Base-by-base conservation (phyloP, 1,139 yeast genomes). In the Saccharomyces hybrid region DNA sequence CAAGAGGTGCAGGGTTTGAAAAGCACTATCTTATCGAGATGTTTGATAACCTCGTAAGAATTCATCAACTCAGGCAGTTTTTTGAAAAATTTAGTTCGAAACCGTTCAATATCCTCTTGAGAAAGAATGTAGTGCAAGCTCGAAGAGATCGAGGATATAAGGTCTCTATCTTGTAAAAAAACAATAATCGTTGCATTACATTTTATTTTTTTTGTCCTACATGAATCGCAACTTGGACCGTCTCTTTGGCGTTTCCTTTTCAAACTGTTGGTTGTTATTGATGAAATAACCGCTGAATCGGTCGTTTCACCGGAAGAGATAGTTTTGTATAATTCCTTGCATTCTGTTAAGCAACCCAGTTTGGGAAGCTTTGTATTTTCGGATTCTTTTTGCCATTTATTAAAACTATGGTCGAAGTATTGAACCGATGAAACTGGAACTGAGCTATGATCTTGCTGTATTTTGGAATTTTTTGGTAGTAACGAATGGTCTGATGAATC, bases 181-280 rank as follows among this genome's bases (percentile, higher is more conserved):
- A 69, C 70, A 55, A 61, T 69, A 12, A 84, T 81, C 60, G 79
- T 83, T 1, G 91, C 88, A 64, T 85, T 83, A 70, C 93, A 86
- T 69, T 84, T 86, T 57, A 84, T 86, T 69, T 86, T 86, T 58
- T 88, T 77, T n/a, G 79, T 67, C 53, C 90, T 75, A 67, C 93
- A 86, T 48, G 80, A 73, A 67, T 86, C 91, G 70, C 93, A 86
- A 51, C 87, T 81, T 8, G 91, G 91, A 0, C 93, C 91, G 24
- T 81, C 74, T 58, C 93, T 73, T 69, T 86, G 91, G 61, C 86
- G 69, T 78, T 77, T 66, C 7, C 42, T 48, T 19, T 26, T 38
- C 24, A 38, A 7, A 11, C 44, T 38, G 7, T 38, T 38, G 4
- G 44, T 38, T 9, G 44, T 24, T 38, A 19, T 38, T 14, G 44